Evolutionary conservation across 2,329 filamentous ascomycete species (phyloP), one percentile per base, ranked within the genome.

Genomic region (Colletotrichum somersetense): DNA sequence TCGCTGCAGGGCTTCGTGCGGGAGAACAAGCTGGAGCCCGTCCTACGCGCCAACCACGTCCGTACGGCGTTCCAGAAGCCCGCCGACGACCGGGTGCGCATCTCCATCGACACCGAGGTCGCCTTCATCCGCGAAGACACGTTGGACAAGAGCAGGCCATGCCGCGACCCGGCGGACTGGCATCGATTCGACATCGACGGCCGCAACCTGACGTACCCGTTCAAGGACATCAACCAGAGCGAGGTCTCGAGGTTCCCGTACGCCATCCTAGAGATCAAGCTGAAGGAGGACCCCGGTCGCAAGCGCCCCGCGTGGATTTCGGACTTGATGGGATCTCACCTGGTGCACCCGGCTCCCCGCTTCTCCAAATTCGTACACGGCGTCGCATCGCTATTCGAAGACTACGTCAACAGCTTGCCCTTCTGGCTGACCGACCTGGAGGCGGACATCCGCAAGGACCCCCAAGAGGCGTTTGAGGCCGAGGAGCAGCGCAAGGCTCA

Each of bases 361-460:
- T 99, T 99, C 84, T 98, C 95, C 77, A 99, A 99, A 81, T 99
- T 98, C 77, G 93, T 97, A 2, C 96, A 99, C 77, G 96, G 96
- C 73, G 91, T 97, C 5, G 95, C 96, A 10, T 91, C 92, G 50
- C 87, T 99, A 2, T 98, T 98, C 76, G 96, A 98, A 78, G 94
- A 99, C 81, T 91, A 97, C 78, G 95, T 99, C 81, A 98, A 98
- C 83, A 95, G 91, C 74, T 91, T 98, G 78, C 96, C 96, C 18
- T 98, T 98, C 85, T 99, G 96, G 96, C 89, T 98, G 44, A 92
- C 92, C 77, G 93, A 97, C 74, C 87, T 98, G 55, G 96, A 98
- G 79, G 93, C 90, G 42, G 96, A 99, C 79, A 99, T 99, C 79
- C 92, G 96, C 76, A 94, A 93, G 79, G 95, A 98, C 79, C 96